Percentiles rank a stretch among this genome's conserved stretches.
These are phyloP conservation scores for Rhododendron vialii DNA, from an alignment of 148 eudicot species.

Conservation along the genomic window DNA sequence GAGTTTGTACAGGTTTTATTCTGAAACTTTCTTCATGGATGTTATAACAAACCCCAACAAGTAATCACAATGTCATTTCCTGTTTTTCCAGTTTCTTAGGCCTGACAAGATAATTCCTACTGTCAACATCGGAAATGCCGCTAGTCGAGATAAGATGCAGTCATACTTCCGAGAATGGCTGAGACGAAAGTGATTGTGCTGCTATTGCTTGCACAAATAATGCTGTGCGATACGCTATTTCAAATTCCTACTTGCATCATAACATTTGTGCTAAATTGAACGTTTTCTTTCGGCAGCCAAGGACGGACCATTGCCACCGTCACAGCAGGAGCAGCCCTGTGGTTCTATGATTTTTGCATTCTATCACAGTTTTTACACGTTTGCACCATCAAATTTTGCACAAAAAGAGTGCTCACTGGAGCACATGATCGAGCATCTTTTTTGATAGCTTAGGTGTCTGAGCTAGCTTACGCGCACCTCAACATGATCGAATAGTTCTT, in stretches of 20 bases:
- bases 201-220: not conserved
- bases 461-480: not conserved
- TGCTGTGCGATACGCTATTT: not conserved
- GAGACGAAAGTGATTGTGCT: not conserved
- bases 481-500: not conserved
- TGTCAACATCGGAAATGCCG: slow-evolving; percentile 54
- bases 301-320: too few relatives aligned
- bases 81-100: slow-evolving; percentile 46
- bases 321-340: not conserved
- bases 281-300: too few relatives aligned
- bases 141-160: slow-evolving; percentile 58
- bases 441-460: not conserved
- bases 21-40: not conserved
- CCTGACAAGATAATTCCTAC: slow-evolving; percentile 66
- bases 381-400: not conserved
- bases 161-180: slow-evolving; percentile 51
- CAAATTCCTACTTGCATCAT: not conserved
- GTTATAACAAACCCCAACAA: not conserved
- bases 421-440: not conserved
- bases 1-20: slow-evolving; percentile 59
- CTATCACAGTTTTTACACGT: not conserved
- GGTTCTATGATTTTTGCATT: not conserved
- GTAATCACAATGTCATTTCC: not conserved
- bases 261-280: too few relatives aligned
- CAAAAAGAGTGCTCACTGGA: not conserved